Conservation (phyloP, 805 yeast genomes). For the Wickerhamomyces pijperi region DNA sequence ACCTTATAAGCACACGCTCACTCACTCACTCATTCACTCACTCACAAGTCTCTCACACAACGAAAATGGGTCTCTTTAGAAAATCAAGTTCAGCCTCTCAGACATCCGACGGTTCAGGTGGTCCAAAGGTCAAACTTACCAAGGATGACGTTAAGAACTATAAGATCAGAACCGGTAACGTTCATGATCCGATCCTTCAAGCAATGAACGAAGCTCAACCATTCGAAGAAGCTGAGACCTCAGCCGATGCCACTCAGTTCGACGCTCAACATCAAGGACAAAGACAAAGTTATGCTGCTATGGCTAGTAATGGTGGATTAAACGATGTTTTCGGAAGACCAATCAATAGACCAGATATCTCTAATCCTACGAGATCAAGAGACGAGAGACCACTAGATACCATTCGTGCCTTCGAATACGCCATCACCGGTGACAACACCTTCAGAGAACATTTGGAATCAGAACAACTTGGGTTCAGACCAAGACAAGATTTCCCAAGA, state of each 20-base stretch:
- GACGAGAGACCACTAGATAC: constrained; percentile 97
- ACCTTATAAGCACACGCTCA: no score
- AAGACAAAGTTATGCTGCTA: constrained; percentile 22
- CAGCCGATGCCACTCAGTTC: constrained; percentile 6
- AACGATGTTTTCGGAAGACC: constrained; percentile 82
- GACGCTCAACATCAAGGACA: constrained; percentile 19
- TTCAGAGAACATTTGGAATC: constrained; percentile 79
- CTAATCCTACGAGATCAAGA: constrained; percentile 87
- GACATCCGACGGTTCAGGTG: constrained; percentile 18
- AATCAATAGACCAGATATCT: constrained; percentile 69
- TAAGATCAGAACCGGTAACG: constrained; percentile 56
- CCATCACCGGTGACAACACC: constrained; percentile 79
- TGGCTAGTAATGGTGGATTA: constrained; percentile 35
- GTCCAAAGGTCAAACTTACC: constrained; percentile 30
- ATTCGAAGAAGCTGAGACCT: constrained; percentile 52
- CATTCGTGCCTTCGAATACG: constrained; percentile 83
- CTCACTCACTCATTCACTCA: no score
- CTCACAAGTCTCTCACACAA: no score
- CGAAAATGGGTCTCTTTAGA: constrained; percentile 36
- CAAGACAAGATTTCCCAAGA: constrained; percentile 63
- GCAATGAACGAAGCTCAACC: constrained; percentile 97
- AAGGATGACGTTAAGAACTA: constrained; percentile 41
- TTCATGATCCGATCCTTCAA: constrained; percentile 81
- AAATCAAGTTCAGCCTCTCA: constrained; percentile 23
- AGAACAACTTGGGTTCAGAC: constrained; percentile 72